Percentiles rank a stretch among this genome's conserved stretches.
Evolutionary conservation across 1,284 basidiomycete genomes (phyloP).

Genomic region (Schizopora paradoxa): DNA sequence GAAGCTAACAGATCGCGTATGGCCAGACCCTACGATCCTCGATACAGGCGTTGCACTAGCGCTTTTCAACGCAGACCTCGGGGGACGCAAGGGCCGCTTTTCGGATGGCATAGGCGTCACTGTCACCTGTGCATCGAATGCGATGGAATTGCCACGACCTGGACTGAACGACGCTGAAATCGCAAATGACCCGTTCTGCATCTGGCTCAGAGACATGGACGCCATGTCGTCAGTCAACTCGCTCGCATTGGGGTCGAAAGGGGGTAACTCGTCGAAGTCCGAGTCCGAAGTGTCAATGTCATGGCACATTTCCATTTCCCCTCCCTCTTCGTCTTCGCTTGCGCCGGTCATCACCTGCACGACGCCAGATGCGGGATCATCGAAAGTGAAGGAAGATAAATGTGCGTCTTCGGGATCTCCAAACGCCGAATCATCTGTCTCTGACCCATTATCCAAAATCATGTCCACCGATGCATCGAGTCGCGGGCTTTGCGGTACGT

Average conservation of each 20-base stretch:
- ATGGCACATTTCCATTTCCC: no score
- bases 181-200: neutral
- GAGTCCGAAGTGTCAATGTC: constrained; percentile 50
- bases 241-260: constrained; percentile 10
- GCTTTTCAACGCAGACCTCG: constrained; percentile 52
- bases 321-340: constrained; percentile 35
- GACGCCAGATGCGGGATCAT: constrained; percentile 46
- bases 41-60: constrained; percentile 47
- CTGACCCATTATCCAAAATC: constrained; percentile 34
- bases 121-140: neutral
- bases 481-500: constrained; percentile 28
- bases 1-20: constrained; percentile 86
- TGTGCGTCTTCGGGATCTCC: constrained; percentile 61
- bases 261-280: constrained; percentile 32
- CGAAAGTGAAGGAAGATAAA: constrained; percentile 67
- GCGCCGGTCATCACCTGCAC: constrained; percentile 38
- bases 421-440: no score
- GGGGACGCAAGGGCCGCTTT: constrained; percentile 10
- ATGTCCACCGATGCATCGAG: constrained; percentile 33
- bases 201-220: constrained; percentile 13
- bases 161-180: neutral
- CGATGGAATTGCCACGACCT: neutral
- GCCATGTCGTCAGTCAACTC: constrained; percentile 9
- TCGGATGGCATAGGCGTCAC: constrained; percentile 19
- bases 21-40: constrained; percentile 45